Conservation (phyloP, 352 stramenopile species). For the Peronospora farinosa region DNA sequence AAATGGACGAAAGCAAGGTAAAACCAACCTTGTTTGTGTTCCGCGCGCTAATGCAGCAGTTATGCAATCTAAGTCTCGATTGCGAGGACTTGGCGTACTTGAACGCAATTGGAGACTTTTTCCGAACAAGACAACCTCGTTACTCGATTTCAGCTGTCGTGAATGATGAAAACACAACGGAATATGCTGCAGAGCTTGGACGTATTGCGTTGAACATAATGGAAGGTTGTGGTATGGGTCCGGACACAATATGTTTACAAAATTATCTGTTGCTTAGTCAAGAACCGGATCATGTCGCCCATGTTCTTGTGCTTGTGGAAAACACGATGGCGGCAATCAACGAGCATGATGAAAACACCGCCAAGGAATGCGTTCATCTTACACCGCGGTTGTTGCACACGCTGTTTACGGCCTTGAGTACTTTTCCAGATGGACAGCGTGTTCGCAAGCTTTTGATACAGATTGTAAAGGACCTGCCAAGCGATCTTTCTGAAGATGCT, state of each 20-base stretch:
- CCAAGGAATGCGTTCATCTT: constrained; percentile 21
- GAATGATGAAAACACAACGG: constrained; percentile 2
- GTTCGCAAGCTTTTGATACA: constrained; percentile 42
- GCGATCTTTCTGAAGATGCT: constrained; percentile 36
- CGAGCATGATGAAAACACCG: constrained; percentile 1
- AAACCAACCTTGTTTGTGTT: constrained; percentile 48
- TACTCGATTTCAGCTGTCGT: constrained; percentile 1
- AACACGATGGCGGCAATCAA: constrained; percentile 14
- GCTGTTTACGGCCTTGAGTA: constrained; percentile 38
- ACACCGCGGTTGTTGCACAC: constrained; percentile 46
- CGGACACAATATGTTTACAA: constrained; percentile 41
- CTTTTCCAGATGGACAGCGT: constrained; percentile 28
- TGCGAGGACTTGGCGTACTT: constrained; percentile 26
- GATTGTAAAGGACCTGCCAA: constrained; percentile 35
- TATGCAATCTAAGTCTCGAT: constrained; percentile 30
- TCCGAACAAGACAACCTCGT: constrained; percentile 14
- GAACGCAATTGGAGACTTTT: constrained; percentile 24
- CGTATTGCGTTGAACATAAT: constrained; percentile 32
- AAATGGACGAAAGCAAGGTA: constrained; percentile 41
- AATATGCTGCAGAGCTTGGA: constrained; percentile 24
- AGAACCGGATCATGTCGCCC: constrained; percentile 27
- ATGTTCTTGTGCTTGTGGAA: constrained; percentile 37
- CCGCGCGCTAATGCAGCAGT: constrained; percentile 44
- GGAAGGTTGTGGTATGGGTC: constrained; percentile 20
- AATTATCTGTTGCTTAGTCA: constrained; percentile 40